Conservation (phyloP, 2,329 filamentous ascomycete genomes). For the Akanthomyces muscarius region DNA sequence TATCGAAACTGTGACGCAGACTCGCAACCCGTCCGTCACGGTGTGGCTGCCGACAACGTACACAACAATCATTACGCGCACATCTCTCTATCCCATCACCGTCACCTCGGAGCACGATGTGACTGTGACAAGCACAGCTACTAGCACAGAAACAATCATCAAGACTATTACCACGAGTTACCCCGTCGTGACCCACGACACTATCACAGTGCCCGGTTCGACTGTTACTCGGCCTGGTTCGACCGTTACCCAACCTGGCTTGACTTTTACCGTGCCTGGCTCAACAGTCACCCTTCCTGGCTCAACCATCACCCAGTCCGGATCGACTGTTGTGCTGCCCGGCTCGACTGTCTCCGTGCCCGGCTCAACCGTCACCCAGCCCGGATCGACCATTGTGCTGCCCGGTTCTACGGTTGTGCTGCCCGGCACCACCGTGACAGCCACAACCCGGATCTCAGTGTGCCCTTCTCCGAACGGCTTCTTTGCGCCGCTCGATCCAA, state of each 20-base stretch:
- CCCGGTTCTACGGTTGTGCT: conserved; percentile 20
- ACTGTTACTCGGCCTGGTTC: conserved; percentile 18
- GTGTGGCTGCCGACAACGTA: conserved; percentile 14
- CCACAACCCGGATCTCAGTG: conserved; percentile 26
- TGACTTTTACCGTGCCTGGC: conserved; percentile 29
- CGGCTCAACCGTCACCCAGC: too few relatives aligned
- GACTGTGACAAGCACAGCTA: conserved; percentile 3
- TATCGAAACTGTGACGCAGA: neutral
- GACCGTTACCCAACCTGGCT: conserved; percentile 18
- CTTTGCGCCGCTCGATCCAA: conserved; percentile 29
- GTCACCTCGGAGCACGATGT: conserved; percentile 1
- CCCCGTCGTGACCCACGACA: conserved; percentile 31
- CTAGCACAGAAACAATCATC: conserved; percentile 15
- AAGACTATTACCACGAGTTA: conserved; percentile 26
- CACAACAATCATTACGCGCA: conserved; percentile 3
- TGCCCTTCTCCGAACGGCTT: conserved; percentile 44
- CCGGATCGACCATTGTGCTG: conserved; percentile 20
- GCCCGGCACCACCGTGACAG: neutral
- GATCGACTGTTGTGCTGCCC: conserved; percentile 25
- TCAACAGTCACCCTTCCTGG: conserved; percentile 27
- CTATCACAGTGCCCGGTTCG: neutral
- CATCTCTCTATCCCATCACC: neutral
- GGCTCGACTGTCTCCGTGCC: conserved; percentile 19
- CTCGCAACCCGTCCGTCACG: conserved; percentile 2
- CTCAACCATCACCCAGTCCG: conserved; percentile 25